These are phyloP conservation scores for Coemansia sp. DNA, from an alignment of 192 early-diverging fungal genomes.

Conservation along the genomic window DNA sequence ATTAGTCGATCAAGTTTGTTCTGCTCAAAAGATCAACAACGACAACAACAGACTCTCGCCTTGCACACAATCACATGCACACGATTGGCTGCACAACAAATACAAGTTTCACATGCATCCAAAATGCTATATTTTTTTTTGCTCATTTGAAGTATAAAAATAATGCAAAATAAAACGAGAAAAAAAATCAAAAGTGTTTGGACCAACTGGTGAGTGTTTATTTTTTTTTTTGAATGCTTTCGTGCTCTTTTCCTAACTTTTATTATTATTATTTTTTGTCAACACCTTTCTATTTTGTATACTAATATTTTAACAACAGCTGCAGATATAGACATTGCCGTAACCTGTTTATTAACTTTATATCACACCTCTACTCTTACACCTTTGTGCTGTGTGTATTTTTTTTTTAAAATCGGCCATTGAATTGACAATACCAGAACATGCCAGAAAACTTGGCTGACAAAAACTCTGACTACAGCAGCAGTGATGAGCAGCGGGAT, in stretches of 20 bases:
- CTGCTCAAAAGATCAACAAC: not conserved
- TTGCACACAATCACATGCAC: not conserved
- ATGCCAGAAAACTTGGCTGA: slow-evolving; percentile 3
- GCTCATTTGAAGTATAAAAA: not conserved
- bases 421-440: not conserved
- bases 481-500: not conserved
- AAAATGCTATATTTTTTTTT: not conserved
- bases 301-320: not conserved
- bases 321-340: no score
- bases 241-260: not conserved
- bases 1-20: no score
- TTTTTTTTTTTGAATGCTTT: not conserved
- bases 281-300: not conserved
- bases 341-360: not conserved
- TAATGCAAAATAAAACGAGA: slow-evolving; percentile 2
- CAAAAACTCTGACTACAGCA: slow-evolving; percentile 2
- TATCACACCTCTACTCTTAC: not conserved
- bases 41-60: not conserved
- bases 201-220: not conserved
- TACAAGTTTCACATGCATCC: not conserved
- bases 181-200: not conserved
- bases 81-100: not conserved
- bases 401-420: slow-evolving; percentile 2
- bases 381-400: not conserved
- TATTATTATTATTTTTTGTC: not conserved